These are phyloP conservation scores for Talaromyces piceae DNA, from an alignment of 2,329 filamentous ascomycete species.

Conservation along the genomic window DNA sequence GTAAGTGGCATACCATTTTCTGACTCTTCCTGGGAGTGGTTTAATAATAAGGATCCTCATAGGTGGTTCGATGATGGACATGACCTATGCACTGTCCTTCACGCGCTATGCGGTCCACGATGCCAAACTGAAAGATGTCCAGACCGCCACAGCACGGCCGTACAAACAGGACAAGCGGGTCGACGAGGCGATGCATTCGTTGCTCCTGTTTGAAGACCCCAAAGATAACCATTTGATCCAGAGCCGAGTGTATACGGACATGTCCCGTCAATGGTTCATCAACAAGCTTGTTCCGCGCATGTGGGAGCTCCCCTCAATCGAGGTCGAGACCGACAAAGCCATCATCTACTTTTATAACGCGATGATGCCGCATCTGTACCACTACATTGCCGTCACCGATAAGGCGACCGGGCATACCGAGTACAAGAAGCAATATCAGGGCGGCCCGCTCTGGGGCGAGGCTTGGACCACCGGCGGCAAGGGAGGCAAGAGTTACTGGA, in stretches of 20 bases:
- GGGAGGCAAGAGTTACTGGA: conserved; percentile 34
- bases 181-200: conserved; percentile 26
- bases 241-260: conserved; percentile 25
- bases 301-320: conserved; percentile 27
- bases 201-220: conserved; percentile 20
- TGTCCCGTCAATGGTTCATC: conserved; percentile 18
- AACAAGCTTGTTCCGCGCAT: conserved; percentile 20
- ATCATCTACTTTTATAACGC: conserved; percentile 26
- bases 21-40: neutral
- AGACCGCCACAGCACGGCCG: conserved; percentile 21
- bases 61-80: conserved; percentile 35
- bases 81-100: conserved; percentile 29
- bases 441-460: conserved; percentile 26
- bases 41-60: neutral
- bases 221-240: conserved; percentile 16
- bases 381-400: conserved; percentile 24
- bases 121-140: conserved; percentile 22
- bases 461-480: conserved; percentile 24
- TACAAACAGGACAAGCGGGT: conserved; percentile 21
- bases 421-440: conserved; percentile 20
- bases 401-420: conserved; percentile 21
- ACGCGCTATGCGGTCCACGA: conserved; percentile 27
- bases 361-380: conserved; percentile 29
- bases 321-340: conserved; percentile 25
- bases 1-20: conserved; percentile 9